These are phyloP conservation scores for Sherardia arvensis DNA, from an alignment of 257 asterid genomes.

Conservation along the genomic window DNA sequence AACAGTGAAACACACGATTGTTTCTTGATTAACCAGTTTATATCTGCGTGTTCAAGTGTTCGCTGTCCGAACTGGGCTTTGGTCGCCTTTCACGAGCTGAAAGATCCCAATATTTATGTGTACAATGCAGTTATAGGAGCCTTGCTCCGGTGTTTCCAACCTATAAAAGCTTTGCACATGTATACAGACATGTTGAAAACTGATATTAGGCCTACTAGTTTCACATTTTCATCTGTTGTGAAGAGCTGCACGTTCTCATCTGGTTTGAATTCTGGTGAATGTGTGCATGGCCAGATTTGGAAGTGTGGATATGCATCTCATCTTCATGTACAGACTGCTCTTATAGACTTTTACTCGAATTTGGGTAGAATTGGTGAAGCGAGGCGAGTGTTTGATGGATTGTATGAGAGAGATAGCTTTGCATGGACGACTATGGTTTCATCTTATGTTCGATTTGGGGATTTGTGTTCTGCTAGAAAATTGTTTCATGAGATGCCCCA, in stretches of 20 bases:
- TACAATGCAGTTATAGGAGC: background rate
- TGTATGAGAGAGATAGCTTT: background rate
- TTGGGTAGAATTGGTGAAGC: background rate
- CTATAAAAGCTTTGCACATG: background rate
- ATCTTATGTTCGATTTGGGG: background rate
- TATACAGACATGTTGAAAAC: background rate
- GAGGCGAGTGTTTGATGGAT: background rate
- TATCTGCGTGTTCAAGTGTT: no score
- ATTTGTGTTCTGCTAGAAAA: background rate
- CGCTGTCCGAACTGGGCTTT: background rate
- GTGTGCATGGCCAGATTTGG: conserved; percentile 1
- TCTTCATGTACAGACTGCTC: conserved; percentile 4
- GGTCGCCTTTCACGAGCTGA: background rate
- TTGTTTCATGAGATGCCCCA: background rate
- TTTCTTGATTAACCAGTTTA: background rate
- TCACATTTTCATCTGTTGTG: background rate
- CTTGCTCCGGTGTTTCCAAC: background rate
- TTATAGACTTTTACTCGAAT: conserved; percentile 1
- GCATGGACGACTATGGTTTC: background rate
- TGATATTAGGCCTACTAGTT: conserved; percentile 2
- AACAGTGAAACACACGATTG: no score
- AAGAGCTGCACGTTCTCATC: background rate
- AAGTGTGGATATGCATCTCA: conserved; percentile 2
- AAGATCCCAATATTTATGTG: background rate
- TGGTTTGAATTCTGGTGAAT: background rate